Conservation (phyloP, 2,329 filamentous ascomycete genomes). For the Sclerotinia minor region DNA sequence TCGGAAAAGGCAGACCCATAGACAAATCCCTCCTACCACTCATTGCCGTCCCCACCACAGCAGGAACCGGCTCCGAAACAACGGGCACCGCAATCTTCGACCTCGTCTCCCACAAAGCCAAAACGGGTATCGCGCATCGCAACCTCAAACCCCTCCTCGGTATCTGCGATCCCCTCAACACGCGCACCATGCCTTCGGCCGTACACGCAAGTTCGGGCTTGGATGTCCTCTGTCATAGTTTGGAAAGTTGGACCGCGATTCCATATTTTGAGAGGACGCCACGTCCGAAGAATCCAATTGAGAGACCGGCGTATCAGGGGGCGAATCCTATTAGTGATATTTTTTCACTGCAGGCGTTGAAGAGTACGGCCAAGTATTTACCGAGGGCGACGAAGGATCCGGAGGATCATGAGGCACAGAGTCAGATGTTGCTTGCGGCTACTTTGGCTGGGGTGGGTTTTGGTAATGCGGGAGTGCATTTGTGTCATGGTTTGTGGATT, state of each 20-base stretch:
- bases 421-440: constrained; percentile 91
- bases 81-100: constrained; percentile 99
- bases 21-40: constrained; percentile 70
- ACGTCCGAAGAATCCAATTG: constrained; percentile 82
- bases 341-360: constrained; percentile 85
- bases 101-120: constrained; percentile 82
- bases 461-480: constrained; percentile 94
- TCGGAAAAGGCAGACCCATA: constrained; percentile 81
- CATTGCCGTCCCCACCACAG: constrained; percentile 81
- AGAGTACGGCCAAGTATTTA: constrained; percentile 85
- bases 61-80: constrained; percentile 88
- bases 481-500: constrained; percentile 58
- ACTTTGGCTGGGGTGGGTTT: constrained; percentile 95
- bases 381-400: constrained; percentile 84
- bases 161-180: constrained; percentile 84
- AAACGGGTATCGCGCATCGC: constrained; percentile 93
- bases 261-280: constrained; percentile 86
- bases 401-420: constrained; percentile 89
- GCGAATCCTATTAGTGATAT: constrained; percentile 98
- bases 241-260: constrained; percentile 98
- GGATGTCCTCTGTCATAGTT: constrained; percentile 90
- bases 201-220: constrained; percentile 90
- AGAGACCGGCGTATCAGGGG: constrained; percentile 91
- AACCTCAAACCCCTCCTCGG: constrained; percentile 94
- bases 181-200: constrained; percentile 89